phyloP scores from a whole-genome alignment of 2,329 filamentous ascomycete species.

The Fusarium metavorans region DNA sequence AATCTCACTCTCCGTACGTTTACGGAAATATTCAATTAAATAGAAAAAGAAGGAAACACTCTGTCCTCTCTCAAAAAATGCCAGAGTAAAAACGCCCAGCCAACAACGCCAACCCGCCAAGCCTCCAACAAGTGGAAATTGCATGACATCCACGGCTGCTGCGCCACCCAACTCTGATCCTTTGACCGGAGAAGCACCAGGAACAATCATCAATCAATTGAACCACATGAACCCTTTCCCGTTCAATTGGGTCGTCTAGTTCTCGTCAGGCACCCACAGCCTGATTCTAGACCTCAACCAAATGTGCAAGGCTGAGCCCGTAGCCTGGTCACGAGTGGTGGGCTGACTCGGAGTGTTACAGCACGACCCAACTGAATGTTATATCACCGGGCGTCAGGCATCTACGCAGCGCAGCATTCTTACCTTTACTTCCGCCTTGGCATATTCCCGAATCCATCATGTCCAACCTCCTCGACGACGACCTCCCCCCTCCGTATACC shows the following conservation, averaged over 20 bases:
- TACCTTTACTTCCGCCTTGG: conserved; percentile 3
- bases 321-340: not conserved
- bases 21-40: not conserved
- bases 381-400: conserved; percentile 18
- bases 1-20: not conserved
- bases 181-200: not conserved
- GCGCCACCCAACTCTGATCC: conserved; percentile 16
- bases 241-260: not conserved
- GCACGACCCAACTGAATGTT: not conserved
- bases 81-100: not conserved
- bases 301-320: conserved; percentile 29
- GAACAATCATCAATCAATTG: conserved; percentile 25
- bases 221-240: not conserved
- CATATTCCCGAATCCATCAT: conserved; percentile 14
- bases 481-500: conserved; percentile 43
- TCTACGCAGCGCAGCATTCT: not conserved
- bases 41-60: not conserved
- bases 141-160: conserved; percentile 18
- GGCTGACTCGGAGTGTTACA: conserved; percentile 14
- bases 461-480: conserved; percentile 30
- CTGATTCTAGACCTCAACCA: not conserved
- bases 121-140: conserved; percentile 10
- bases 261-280: conserved; percentile 2
- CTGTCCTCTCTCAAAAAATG: not conserved
- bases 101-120: conserved; percentile 17